phyloP scores from a whole-genome alignment of 2,329 filamentous ascomycete genomes.

The Aspergillus neoniger region DNA sequence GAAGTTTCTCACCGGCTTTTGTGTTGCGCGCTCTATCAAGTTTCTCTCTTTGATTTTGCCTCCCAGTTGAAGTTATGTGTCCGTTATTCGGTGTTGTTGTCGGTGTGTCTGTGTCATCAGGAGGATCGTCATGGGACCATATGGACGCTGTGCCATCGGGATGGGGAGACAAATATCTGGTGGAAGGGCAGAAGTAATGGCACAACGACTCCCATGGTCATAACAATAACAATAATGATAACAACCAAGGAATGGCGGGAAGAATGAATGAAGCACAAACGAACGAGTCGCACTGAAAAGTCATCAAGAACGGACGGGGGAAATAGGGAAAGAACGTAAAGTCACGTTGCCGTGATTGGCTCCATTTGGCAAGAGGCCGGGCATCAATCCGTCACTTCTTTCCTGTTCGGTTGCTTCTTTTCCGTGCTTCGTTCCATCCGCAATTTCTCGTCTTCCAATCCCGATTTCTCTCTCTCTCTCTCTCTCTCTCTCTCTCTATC shows the following conservation, averaged over 20 bases:
- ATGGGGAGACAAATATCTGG: neutral
- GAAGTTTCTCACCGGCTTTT: neutral
- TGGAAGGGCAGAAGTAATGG: neutral
- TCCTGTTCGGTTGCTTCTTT: neutral
- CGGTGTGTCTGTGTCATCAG: neutral
- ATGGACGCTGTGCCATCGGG: neutral
- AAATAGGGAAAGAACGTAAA: neutral
- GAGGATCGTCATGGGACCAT: conserved; percentile 4
- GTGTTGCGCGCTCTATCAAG: neutral
- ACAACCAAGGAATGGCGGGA: too few relatives aligned
- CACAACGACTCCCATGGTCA: neutral
- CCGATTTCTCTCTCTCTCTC: neutral
- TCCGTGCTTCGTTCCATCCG: neutral
- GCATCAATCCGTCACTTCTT: neutral
- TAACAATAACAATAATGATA: neutral
- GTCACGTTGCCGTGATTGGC: conserved; percentile 9
- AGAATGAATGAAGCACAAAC: neutral
- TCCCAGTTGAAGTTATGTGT: too few relatives aligned
- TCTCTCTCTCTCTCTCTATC: neutral
- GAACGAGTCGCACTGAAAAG: neutral
- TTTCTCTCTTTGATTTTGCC: neutral
- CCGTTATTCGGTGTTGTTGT: too few relatives aligned
- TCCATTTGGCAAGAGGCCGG: neutral
- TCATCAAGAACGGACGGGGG: too few relatives aligned
- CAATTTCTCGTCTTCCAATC: neutral